phyloP scores from a whole-genome alignment of 768 basidiomycete species.

The Lactarius sanguifluus region DNA sequence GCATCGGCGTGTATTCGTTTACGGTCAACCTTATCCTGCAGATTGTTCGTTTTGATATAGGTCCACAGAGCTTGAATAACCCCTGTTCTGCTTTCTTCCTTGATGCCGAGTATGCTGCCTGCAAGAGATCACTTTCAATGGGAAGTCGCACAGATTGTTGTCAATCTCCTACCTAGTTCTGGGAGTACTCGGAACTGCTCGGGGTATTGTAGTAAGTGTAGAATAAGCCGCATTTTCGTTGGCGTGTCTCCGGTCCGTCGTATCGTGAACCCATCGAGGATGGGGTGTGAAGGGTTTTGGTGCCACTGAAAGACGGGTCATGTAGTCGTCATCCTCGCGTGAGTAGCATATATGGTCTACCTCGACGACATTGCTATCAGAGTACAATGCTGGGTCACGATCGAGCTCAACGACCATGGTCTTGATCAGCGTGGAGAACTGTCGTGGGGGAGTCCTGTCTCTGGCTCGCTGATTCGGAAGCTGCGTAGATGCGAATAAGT shows the following conservation, averaged over 20 bases:
- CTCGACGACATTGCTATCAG: constrained; percentile 89
- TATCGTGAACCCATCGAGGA: constrained; percentile 85
- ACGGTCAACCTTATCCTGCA: constrained; percentile 83
- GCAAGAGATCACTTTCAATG: neutral
- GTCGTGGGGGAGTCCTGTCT: constrained; percentile 62
- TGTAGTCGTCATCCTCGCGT: neutral
- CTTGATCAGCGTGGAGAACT: constrained; percentile 85
- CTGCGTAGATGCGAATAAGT: constrained; percentile 37
- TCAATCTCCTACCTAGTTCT: constrained; percentile 59
- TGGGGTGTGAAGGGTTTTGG: constrained; percentile 53
- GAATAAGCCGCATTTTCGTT: constrained; percentile 77
- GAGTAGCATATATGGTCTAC: constrained; percentile 42
- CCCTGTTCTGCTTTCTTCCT: constrained; percentile 81
- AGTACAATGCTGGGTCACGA: constrained; percentile 74
- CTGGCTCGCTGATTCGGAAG: constrained; percentile 59
- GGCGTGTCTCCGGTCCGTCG: constrained; percentile 76
- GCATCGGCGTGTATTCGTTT: constrained; percentile 70
- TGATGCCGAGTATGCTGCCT: constrained; percentile 71
- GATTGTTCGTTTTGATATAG: constrained; percentile 79
- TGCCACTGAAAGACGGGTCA: constrained; percentile 53
- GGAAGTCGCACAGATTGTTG: neutral
- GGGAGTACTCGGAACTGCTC: constrained; percentile 80
- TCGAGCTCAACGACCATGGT: constrained; percentile 86
- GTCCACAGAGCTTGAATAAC: constrained; percentile 87
- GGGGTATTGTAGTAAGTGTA: constrained; percentile 84